phyloP scores from a whole-genome alignment of 768 basidiomycete species.

The Suillus tomentosus region DNA sequence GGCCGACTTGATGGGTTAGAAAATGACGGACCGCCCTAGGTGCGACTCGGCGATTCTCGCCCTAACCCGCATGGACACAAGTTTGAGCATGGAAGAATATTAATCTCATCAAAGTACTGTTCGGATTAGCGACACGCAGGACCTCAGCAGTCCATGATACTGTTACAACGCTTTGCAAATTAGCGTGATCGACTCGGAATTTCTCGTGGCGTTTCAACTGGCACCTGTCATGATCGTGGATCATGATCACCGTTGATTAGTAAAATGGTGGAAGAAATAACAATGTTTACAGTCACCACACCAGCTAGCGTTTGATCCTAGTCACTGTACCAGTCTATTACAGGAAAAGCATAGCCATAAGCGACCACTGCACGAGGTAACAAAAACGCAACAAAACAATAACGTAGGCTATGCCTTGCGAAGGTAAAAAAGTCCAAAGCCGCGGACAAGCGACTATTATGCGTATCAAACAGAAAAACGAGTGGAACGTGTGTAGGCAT shows the following conservation, averaged over 20 bases:
- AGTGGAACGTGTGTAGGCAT: conserved; percentile 17
- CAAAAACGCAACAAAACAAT: conserved; percentile 13
- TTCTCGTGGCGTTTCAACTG: not conserved
- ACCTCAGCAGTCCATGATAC: not conserved
- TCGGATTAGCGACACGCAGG: not conserved
- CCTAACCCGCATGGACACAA: not conserved
- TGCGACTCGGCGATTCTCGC: not conserved
- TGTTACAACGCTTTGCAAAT: not conserved
- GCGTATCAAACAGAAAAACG: conserved; percentile 18
- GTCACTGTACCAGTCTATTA: not conserved
- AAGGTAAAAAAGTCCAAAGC: conserved; percentile 1
- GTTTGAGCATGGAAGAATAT: not conserved
- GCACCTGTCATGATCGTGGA: not conserved
- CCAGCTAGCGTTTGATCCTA: not conserved
- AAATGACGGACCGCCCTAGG: not conserved
- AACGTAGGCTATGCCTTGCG: conserved; percentile 11
- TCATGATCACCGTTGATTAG: not conserved
- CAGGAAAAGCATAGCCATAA: not conserved
- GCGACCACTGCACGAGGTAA: not conserved
- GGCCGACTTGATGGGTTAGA: not conserved
- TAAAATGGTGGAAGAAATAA: not conserved
- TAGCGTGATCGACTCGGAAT: not conserved
- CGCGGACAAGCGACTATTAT: conserved; percentile 12
- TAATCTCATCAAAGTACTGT: not conserved
- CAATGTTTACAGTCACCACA: not conserved